Evolutionary conservation across 2,329 filamentous ascomycete species (phyloP).

Genomic region (Talaromyces amestolkiae): DNA sequence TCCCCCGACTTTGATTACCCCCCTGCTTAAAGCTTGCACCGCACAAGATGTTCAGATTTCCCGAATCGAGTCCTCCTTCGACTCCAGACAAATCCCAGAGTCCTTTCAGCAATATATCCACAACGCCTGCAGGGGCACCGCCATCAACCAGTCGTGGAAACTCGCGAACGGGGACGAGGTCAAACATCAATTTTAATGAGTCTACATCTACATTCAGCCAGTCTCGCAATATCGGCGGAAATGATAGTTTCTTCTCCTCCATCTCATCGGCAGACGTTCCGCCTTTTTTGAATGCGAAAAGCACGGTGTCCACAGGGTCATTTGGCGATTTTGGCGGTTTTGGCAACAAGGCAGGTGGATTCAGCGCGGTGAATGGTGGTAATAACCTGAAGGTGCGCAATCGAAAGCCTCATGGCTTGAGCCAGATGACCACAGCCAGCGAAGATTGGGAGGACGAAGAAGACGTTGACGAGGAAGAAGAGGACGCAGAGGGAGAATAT

Average conservation of each 20-base stretch:
- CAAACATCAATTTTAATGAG: constrained; percentile 37
- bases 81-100: constrained; percentile 41
- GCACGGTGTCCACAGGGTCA: constrained; percentile 24
- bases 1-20: neutral
- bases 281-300: constrained; percentile 30
- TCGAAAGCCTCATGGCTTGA: constrained; percentile 17
- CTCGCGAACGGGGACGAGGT: constrained; percentile 46
- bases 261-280: constrained; percentile 36
- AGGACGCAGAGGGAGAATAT: constrained; percentile 12
- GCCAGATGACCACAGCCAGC: constrained; percentile 18
- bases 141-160: constrained; percentile 53
- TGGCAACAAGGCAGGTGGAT: constrained; percentile 22
- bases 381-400: constrained; percentile 18
- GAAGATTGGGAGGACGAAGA: constrained; percentile 20
- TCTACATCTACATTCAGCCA: constrained; percentile 38
- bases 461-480: constrained; percentile 6
- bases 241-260: constrained; percentile 39
- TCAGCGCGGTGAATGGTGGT: constrained; percentile 29
- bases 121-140: constrained; percentile 57
- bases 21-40: neutral
- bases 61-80: constrained; percentile 1
- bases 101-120: constrained; percentile 48
- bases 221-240: constrained; percentile 35
- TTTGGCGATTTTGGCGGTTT: constrained; percentile 31
- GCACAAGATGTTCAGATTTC: neutral